Evolutionary conservation across 257 asterid genomes (phyloP), one percentile per base, ranked within the genome.

Genomic region (Plantago elongata): DNA sequence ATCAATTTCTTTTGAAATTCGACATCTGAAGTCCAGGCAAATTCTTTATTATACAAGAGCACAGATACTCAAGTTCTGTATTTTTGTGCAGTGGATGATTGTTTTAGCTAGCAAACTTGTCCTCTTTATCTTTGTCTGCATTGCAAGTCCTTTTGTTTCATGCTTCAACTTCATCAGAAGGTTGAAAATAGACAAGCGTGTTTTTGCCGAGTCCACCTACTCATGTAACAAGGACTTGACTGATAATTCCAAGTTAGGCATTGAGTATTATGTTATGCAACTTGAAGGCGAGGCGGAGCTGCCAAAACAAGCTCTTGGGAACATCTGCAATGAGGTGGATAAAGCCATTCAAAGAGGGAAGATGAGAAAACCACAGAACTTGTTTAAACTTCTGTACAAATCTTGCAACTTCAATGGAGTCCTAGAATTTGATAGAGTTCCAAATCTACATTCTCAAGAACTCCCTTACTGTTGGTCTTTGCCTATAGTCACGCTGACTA

Each of bases 251-350:
- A 66, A 55, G 47, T 3, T 60, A 54, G 79, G 77, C 47, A 17
- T 74, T 9, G 46, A 52, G 38, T 59, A 45, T 27, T 80, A 69
- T 61, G 78, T 72, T 34, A 64, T 77, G 69, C 73, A 67, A 48
- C 85, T 79, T 5, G 85, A 79, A 74, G 85, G 80, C 18, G 85
- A 79, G 18, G 74, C 57, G 3, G 72, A 77, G 51, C 62, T 76
- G 61, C 76, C 78, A 13, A 16, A 51, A 51, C 54, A 64, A 46
- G 66, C 69, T 34, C 62, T 68, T 14, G 67, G 42, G 46, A 63
- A 66, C 29, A 79, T 76, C 69, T 68, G 72, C 63, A 60, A 54
- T 18, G 70, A 71, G 16, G 76, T 77, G n/a, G 76, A 77, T 69
- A 49, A 63, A 30, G 66, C 66, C 29, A 59, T 77, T 29, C 52